phyloP scores from a whole-genome alignment of 805 yeast species.

The Myxozyma vanderwaltii region DNA sequence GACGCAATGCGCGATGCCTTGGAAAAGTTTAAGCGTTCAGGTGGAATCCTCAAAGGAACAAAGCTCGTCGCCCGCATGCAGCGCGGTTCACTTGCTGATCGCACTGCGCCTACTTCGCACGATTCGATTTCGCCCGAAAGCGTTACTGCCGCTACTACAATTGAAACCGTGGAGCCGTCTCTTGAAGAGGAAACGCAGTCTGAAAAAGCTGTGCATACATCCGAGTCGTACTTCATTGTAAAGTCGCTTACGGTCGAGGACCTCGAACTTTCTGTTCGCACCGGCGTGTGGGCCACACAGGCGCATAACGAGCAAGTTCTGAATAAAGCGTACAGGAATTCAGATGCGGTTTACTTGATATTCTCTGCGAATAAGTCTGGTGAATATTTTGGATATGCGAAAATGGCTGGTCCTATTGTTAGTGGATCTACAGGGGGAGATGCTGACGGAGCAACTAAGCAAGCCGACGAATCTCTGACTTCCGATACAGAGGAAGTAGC shows the following conservation, averaged over 20 bases:
- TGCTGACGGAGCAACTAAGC: neutral
- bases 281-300: slow-evolving; percentile 48
- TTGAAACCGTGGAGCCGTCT: neutral
- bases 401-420: slow-evolving; percentile 42
- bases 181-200: neutral
- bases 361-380: slow-evolving; percentile 49
- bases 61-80: slow-evolving; percentile 40
- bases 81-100: slow-evolving; percentile 31
- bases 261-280: slow-evolving; percentile 41
- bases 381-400: slow-evolving; percentile 47
- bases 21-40: slow-evolving; percentile 37
- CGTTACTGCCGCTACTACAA: neutral
- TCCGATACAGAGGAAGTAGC: neutral
- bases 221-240: slow-evolving; percentile 45
- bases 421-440: neutral
- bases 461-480: neutral
- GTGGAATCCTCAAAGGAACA: slow-evolving; percentile 41
- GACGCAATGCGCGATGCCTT: slow-evolving; percentile 42
- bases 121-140: neutral
- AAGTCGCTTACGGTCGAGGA: slow-evolving; percentile 47
- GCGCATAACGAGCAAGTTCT: slow-evolving; percentile 45
- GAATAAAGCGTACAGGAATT: slow-evolving; percentile 43
- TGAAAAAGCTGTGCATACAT: neutral
- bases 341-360: slow-evolving; percentile 44
- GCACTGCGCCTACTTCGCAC: slow-evolving; percentile 16